These are phyloP conservation scores for Rosa hybrid DNA, from an alignment of 331 rosid genomes.

Conservation along the genomic window DNA sequence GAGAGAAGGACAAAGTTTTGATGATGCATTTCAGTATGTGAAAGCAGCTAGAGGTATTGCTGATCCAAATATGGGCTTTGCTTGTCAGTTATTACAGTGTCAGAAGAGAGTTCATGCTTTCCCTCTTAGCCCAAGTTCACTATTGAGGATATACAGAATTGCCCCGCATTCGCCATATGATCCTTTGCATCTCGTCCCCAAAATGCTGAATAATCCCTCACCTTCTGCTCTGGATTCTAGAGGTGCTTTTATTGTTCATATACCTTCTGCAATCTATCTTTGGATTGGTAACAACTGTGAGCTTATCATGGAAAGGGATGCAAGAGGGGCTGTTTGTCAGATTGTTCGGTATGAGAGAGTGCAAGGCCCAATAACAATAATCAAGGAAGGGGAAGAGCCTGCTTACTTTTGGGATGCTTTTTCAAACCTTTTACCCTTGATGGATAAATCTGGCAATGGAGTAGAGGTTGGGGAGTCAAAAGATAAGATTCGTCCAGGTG, in stretches of 20 bases:
- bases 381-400: constrained; percentile 88
- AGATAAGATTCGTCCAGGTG: constrained; percentile 46
- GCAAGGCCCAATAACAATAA: constrained; percentile 68
- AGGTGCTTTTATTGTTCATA: constrained; percentile 87
- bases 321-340: constrained; percentile 94
- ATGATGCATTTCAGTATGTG: constrained; percentile 98
- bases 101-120: constrained; percentile 96
- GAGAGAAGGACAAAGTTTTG: constrained; percentile 99
- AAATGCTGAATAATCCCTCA: constrained; percentile 86
- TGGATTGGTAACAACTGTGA: constrained; percentile 92
- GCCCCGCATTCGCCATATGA: constrained; percentile 97
- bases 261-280: constrained; percentile 81
- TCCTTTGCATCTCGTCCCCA: constrained; percentile 96
- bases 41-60: constrained; percentile 99
- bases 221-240: constrained; percentile 82
- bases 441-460: constrained; percentile 63
- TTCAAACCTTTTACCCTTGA: constrained; percentile 70
- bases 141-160: constrained; percentile 87
- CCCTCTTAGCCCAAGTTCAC: constrained; percentile 96
- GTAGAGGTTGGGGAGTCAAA: constrained; percentile 39
- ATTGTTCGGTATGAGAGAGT: constrained; percentile 92
- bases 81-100: constrained; percentile 95
- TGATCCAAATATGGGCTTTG: constrained; percentile 99
- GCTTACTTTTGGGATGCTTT: constrained; percentile 78
- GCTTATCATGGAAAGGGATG: constrained; percentile 91